Base-by-base conservation (phyloP, 2,329 filamentous ascomycete species). In the Arthrobotrys musiformis region DNA sequence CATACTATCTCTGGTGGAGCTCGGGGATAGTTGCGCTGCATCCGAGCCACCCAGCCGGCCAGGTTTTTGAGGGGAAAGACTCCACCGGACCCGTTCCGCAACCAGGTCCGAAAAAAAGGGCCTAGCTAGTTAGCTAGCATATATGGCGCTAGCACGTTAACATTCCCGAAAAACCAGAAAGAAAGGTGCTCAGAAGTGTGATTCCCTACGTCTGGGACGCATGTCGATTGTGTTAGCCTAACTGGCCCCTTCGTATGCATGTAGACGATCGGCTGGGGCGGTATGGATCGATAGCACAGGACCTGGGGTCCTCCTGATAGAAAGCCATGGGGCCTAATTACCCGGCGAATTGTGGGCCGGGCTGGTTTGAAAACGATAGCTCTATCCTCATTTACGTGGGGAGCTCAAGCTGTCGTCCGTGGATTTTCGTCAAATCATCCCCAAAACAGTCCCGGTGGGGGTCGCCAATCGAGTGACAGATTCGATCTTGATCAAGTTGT, bases 11-110 rank as follows among this genome's bases (percentile, higher is more conserved):
- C 40, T 48, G 19, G 61, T 58, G 48, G 50, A 46, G 50, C 19
- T 46, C 52, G 66, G 66, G 66, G 66, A 69, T 60, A 40, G 37
- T 17, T 28, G 17, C 5, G 8, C 11, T 58, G 54, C 66, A 69
- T 69, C 66, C 66, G 66, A 61, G 19, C 17, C 30, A 2, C 37
- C 64, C n/a, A n/a, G n/a, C n/a, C n/a, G n/a, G 9, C 44, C 44
- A 48, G 33, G 46, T 33, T 33, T 9, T 5, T 4, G 64, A 28
- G 37, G 64, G 22, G 28, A 35, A 56, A 19, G 33, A n/a, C 54
- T 40, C 54, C 54, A 58, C 54, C 15, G 22, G 33, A 58, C 30
- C 54, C 54, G 54, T 40, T 58, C 30, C 50, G 50, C n/a, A 35
- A 30, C 17, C 50, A 2, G 22, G 17, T 11, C 9, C 42, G 8